A percentile compares a stretch with the other conserved stretches of the same genome.
phyloP scores from a whole-genome alignment of 1,284 basidiomycete species.

The Termitomyces sp. region DNA sequence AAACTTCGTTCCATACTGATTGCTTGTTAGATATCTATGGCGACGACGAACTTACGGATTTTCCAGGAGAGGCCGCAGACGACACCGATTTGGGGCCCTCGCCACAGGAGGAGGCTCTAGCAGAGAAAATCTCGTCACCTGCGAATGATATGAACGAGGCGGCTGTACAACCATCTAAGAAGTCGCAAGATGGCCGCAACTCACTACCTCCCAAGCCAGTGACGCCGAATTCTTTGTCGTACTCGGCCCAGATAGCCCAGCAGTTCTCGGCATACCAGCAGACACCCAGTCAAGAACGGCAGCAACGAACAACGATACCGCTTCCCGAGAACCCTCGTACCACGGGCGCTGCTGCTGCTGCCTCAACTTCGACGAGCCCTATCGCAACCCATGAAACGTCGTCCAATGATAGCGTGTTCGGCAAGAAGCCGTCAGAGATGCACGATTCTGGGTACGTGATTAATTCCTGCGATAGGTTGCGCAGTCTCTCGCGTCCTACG shows the following conservation, averaged over 20 bases:
- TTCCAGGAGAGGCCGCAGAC: conserved; percentile 8
- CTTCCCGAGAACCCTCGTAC: conserved; percentile 19
- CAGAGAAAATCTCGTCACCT: conserved; percentile 3
- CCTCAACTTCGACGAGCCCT: conserved; percentile 27
- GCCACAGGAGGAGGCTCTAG: conserved; percentile 4
- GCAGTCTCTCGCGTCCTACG: not conserved
- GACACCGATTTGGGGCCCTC: conserved; percentile 9
- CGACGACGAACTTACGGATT: conserved; percentile 33
- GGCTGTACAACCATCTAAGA: conserved; percentile 5
- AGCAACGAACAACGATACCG: conserved; percentile 37
- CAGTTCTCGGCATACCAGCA: conserved; percentile 67
- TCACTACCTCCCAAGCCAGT: conserved; percentile 31
- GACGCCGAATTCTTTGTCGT: conserved; percentile 39
- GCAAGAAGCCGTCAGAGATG: conserved; percentile 80
- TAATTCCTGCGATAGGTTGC: conserved; percentile 3
- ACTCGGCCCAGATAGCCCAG: conserved; percentile 67
- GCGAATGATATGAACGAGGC: conserved; percentile 14
- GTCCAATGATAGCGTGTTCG: conserved; percentile 37
- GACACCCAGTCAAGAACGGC: conserved; percentile 63
- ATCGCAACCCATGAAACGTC: conserved; percentile 21
- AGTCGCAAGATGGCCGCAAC: conserved; percentile 18
- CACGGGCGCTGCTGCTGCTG: conserved; percentile 6
- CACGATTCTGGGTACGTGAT: conserved; percentile 86
- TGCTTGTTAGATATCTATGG: conserved; percentile 36
- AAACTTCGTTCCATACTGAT: not conserved